These are phyloP conservation scores for Sporisorium scitamineum DNA, from an alignment of 1,284 basidiomycete species.

Conservation along the genomic window DNA sequence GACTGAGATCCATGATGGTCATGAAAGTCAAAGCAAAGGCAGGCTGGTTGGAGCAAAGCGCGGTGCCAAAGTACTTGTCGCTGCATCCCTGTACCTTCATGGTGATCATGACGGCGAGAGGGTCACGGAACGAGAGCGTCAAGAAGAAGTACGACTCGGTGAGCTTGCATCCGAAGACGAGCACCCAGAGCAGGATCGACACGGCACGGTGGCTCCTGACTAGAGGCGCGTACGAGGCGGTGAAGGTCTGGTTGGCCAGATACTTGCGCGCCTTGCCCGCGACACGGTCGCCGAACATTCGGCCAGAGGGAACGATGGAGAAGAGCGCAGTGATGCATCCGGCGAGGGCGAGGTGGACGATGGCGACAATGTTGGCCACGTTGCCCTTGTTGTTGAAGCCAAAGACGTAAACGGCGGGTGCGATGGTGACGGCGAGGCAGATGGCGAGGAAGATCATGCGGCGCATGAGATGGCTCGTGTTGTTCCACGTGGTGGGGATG, in stretches of 20 bases:
- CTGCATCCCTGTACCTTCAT: conserved; percentile 67
- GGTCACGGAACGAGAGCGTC: conserved; percentile 68
- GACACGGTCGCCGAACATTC: conserved; percentile 68
- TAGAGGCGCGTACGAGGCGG: conserved; percentile 66
- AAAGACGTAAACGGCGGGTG: conserved; percentile 66
- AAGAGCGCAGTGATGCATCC: conserved; percentile 66
- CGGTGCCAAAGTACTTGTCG: conserved; percentile 68
- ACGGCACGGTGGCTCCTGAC: conserved; percentile 59
- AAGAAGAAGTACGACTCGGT: conserved; percentile 70
- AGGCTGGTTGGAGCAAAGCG: conserved; percentile 66
- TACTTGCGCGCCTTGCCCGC: conserved; percentile 69
- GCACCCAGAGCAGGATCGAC: conserved; percentile 65
- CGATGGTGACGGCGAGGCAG: conserved; percentile 66
- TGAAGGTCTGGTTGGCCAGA: conserved; percentile 69
- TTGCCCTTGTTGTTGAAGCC: conserved; percentile 62
- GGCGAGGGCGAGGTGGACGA: conserved; percentile 62
- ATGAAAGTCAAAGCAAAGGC: conserved; percentile 67
- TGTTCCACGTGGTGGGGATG: conserved; percentile 69
- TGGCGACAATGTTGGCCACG: conserved; percentile 57
- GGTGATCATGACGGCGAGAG: conserved; percentile 67
- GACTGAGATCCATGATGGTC: conserved; percentile 68
- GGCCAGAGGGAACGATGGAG: conserved; percentile 65
- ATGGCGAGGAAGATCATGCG: conserved; percentile 66
- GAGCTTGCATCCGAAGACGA: conserved; percentile 69
- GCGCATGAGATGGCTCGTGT: conserved; percentile 67